Conservation (phyloP, 179 eudicot genomes). For the Patellifolia procumbens region DNA sequence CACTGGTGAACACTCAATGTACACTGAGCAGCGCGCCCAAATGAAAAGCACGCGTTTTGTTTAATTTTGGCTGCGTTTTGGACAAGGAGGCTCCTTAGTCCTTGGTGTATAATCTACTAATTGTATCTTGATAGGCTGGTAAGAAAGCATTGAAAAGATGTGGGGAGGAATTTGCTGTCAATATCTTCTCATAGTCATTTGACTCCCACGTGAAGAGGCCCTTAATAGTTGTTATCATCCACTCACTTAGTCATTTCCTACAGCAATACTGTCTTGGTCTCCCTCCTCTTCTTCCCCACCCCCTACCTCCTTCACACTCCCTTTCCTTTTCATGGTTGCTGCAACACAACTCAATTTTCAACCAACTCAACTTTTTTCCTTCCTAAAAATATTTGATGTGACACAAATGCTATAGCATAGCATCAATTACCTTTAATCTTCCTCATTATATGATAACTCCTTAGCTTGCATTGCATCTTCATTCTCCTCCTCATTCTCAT, state of each 20-base stretch:
- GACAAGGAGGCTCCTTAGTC: no score
- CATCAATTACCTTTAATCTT: not conserved
- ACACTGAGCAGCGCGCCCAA: no score
- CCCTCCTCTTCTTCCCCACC: not conserved
- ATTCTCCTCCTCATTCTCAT: not conserved
- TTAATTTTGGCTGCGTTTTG: no score
- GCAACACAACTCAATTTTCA: conserved; percentile 6
- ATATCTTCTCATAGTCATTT: conserved; percentile 14
- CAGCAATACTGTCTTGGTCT: not conserved
- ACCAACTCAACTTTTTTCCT: not conserved
- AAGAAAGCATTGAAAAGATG: conserved; percentile 28
- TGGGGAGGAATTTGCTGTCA: conserved; percentile 21
- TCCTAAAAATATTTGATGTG: conserved; percentile 13
- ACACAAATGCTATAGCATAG: not conserved
- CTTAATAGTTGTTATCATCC: conserved; percentile 20
- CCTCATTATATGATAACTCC: not conserved
- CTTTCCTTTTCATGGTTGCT: conserved; percentile 2
- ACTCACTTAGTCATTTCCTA: conserved; percentile 34
- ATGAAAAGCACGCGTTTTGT: no score
- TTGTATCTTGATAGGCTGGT: not conserved
- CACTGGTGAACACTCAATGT: no score
- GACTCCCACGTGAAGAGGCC: conserved; percentile 41
- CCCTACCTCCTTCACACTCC: not conserved
- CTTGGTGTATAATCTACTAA: no score
- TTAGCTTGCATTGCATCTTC: conserved; percentile 12